Percentiles rank a stretch among this genome's conserved stretches.
phyloP scores from a whole-genome alignment of 2,329 filamentous ascomycete genomes.

The Fusarium zealandicum region DNA sequence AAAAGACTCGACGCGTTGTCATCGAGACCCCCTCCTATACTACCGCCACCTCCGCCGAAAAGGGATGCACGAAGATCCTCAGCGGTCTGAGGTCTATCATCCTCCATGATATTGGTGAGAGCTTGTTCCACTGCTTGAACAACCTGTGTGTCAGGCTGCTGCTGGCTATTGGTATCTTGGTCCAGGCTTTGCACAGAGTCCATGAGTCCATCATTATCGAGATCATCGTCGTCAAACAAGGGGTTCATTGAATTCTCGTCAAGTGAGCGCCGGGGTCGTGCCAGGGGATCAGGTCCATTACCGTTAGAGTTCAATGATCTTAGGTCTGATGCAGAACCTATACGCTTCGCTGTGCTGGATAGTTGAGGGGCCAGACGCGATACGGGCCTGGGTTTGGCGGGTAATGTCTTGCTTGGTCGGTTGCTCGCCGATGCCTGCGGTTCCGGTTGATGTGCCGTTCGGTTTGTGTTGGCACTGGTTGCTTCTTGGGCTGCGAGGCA shows the following conservation, averaged over 20 bases:
- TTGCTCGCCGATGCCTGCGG: conserved; percentile 38
- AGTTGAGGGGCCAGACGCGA: conserved; percentile 51
- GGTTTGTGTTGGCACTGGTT: conserved; percentile 47
- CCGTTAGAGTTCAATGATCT: conserved; percentile 48
- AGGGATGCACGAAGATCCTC: conserved; percentile 72
- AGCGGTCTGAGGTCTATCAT: conserved; percentile 69
- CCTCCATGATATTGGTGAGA: conserved; percentile 89
- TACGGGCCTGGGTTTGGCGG: conserved; percentile 54
- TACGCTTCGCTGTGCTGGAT: conserved; percentile 49
- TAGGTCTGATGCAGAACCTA: conserved; percentile 59
- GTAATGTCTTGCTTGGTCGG: conserved; percentile 48
- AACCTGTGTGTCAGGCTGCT: conserved; percentile 75
- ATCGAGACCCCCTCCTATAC: conserved; percentile 37
- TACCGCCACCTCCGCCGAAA: conserved; percentile 54
- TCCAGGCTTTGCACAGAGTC: conserved; percentile 83
- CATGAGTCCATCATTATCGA: conserved; percentile 72
- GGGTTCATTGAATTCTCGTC: conserved; percentile 63
- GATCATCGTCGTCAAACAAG: conserved; percentile 84
- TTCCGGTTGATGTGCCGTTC: conserved; percentile 32
- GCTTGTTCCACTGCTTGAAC: conserved; percentile 94
- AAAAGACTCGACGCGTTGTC: conserved; percentile 57
- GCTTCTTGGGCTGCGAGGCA: conserved; percentile 89
- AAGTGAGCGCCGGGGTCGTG: conserved; percentile 68
- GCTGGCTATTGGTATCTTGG: conserved; percentile 63
- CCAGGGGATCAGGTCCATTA: conserved; percentile 51